These are phyloP conservation scores for Saururus chinensis DNA, from an alignment of 164 flowering plant genomes.

Conservation along the genomic window DNA sequence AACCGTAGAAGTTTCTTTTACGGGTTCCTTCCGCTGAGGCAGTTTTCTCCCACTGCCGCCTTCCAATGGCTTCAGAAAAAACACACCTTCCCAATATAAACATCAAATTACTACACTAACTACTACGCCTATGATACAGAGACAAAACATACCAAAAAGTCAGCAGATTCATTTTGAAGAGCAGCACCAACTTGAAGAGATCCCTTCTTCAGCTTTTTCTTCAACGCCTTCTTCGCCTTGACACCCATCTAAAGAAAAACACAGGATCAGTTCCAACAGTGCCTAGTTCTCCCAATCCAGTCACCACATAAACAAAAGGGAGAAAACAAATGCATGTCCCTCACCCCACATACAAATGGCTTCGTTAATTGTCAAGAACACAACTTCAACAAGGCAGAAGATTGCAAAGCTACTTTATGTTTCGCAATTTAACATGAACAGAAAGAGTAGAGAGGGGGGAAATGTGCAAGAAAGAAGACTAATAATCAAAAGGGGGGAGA, in stretches of 20 bases:
- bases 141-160: slow-evolving; percentile 36
- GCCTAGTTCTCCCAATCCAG: too few relatives aligned
- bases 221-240: slow-evolving; percentile 22
- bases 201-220: slow-evolving; percentile 20
- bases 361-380: too few relatives aligned
- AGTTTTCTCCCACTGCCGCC: slow-evolving; percentile 51
- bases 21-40: slow-evolving; percentile 16
- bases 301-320: too few relatives aligned
- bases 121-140: not conserved
- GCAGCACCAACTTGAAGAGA: slow-evolving; percentile 8
- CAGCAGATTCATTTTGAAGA: slow-evolving; percentile 21
- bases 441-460: too few relatives aligned
- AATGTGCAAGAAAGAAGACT: too few relatives aligned
- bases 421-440: too few relatives aligned
- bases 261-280: too few relatives aligned
- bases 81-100: not conserved
- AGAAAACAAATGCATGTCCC: too few relatives aligned
- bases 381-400: too few relatives aligned
- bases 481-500: too few relatives aligned
- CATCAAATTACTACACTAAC: not conserved
- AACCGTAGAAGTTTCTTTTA: slow-evolving; percentile 42
- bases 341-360: too few relatives aligned
- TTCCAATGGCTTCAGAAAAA: slow-evolving; percentile 52
- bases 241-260: slow-evolving; percentile 8
- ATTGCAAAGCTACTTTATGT: too few relatives aligned